Evolutionary conservation across 2,329 filamentous ascomycete genomes (phyloP), one percentile per base, ranked within the genome.

Genomic region (Hymenoscyphus fraxineus): DNA sequence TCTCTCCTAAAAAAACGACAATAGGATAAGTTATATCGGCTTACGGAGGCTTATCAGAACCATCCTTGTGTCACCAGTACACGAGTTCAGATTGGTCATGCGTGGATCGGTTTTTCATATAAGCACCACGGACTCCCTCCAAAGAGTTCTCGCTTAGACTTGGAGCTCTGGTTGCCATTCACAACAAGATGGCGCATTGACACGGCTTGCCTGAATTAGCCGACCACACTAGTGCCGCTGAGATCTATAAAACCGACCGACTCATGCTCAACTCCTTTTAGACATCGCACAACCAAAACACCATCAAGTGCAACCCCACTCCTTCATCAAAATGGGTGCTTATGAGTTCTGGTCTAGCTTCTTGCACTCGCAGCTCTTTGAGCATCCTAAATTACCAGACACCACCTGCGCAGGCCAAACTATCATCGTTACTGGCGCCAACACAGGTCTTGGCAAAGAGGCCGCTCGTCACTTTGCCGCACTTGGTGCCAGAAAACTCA

Each of bases 341-440:
- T 54, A 22, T 19, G 47, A 54, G 19, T 54, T 54, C 47, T 54
- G 47, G 47, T 27, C 47, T 1, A 54, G 47, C 47, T 54, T 54
- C 19, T 13, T 54, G 47, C 47, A 27, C 47, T 54, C 47, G 2
- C 47, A 54, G 47, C 19, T 54, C 22, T 54, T 54, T 54, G 19
- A 12, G 19, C 41, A 59, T 9, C 58, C 58, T 6, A n/a, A 27
- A 40, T 15, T 39, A 22, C 58, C 32, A 59, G 16, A 9, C 12
- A 44, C 65, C 32, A 4, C 59, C 61, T 62, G 76, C 1, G 64
- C 65, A 6, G 60, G 62, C 2, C 64, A 75, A 44, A 74, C 71
- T 1, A 63, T 78, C 55, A 75, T 80, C 10, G 71, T 80, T 1
- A 80, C 78, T 0, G 79, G 79, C 1, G 73, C 77, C 16, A 80